Conservation (phyloP, 768 basidiomycete species). For the Daedaleopsis nitida region DNA sequence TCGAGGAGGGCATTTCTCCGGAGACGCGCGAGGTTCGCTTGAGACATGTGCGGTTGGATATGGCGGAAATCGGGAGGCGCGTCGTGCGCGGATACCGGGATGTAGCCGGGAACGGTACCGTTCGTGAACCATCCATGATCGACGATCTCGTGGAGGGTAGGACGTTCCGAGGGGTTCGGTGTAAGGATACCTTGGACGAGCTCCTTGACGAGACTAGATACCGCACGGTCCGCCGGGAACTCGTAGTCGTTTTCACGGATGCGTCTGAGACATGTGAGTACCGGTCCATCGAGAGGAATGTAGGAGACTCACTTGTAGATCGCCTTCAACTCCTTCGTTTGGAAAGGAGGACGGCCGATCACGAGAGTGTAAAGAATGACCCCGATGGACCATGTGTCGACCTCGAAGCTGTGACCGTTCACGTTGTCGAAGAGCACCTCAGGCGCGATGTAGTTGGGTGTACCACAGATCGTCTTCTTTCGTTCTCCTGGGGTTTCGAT, state of each 20-base stretch:
- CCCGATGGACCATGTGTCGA: slow-evolving; percentile 97
- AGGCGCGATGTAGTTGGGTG: slow-evolving; percentile 98
- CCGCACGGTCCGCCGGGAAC: slow-evolving; percentile 76
- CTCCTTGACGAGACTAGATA: slow-evolving; percentile 72
- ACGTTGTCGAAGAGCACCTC: slow-evolving; percentile 96
- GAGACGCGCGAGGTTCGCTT: slow-evolving; percentile 70
- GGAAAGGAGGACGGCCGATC: slow-evolving; percentile 96
- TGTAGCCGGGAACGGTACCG: slow-evolving; percentile 78
- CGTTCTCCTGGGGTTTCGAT: slow-evolving; percentile 96
- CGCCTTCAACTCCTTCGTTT: slow-evolving; percentile 95
- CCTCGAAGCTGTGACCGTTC: slow-evolving; percentile 97
- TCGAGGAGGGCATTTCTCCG: slow-evolving; percentile 66
- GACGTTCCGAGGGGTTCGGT: slow-evolving; percentile 78
- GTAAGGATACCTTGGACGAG: slow-evolving; percentile 87
- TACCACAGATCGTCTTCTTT: slow-evolving; percentile 99
- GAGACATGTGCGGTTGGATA: slow-evolving; percentile 60
- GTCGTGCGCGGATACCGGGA: slow-evolving; percentile 81
- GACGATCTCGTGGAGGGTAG: slow-evolving; percentile 82
- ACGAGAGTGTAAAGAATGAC: slow-evolving; percentile 96
- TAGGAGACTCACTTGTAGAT: slow-evolving; percentile 77
- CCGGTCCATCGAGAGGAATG: not conserved
- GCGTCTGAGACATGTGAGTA: slow-evolving; percentile 50
- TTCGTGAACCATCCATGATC: slow-evolving; percentile 81
- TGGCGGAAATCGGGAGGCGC: slow-evolving; percentile 72
- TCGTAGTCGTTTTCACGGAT: slow-evolving; percentile 94